phyloP scores from a whole-genome alignment of 169 alveolate species.

The Plasmodium vinckei region DNA sequence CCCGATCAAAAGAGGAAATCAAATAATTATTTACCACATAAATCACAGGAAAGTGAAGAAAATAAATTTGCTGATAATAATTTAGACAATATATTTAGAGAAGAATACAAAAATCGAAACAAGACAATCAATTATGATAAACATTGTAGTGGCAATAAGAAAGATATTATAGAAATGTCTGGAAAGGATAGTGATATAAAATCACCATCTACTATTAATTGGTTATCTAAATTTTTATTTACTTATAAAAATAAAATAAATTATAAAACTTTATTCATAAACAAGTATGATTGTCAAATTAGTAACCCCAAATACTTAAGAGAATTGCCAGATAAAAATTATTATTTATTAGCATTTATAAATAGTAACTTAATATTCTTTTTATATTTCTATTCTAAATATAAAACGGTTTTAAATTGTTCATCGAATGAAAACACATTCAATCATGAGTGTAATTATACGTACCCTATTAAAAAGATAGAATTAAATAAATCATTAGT shows the following conservation, averaged over 20 bases:
- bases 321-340: conserved; percentile 63
- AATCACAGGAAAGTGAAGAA: not conserved
- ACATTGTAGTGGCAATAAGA: not conserved
- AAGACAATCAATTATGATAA: not conserved
- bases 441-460: conserved; percentile 19
- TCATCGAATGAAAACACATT: conserved; percentile 22
- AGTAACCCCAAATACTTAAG: not conserved
- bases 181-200: conserved; percentile 10
- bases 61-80: not conserved
- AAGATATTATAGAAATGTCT: not conserved
- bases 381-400: conserved; percentile 63
- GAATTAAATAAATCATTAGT: not conserved
- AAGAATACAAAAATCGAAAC: not conserved
- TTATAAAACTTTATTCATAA: conserved; percentile 49
- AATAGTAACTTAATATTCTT: conserved; percentile 53
- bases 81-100: not conserved
- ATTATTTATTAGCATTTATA: conserved; percentile 51
- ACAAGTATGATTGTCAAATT: conserved; percentile 53
- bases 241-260: conserved; percentile 38
- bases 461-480: conserved; percentile 37
- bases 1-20: too few relatives aligned
- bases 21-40: not conserved
- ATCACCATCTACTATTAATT: not conserved
- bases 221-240: conserved; percentile 13
- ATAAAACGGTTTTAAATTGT: conserved; percentile 37